phyloP scores from a whole-genome alignment of 2,329 filamentous ascomycete genomes.

The Corinectria fuckeliana region DNA sequence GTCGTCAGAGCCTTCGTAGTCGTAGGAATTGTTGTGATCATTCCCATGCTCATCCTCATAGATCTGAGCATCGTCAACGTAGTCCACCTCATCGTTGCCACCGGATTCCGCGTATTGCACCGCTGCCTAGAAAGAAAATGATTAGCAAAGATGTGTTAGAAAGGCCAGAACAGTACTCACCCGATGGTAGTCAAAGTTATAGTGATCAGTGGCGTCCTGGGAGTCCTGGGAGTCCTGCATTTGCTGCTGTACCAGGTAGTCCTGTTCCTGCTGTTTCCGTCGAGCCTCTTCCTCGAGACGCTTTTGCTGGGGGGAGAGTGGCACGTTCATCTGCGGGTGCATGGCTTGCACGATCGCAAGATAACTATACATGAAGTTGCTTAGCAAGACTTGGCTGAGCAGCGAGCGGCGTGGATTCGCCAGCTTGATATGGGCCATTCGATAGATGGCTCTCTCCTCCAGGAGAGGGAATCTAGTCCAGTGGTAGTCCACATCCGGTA shows the following conservation, averaged over 20 bases:
- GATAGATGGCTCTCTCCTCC: constrained; percentile 95
- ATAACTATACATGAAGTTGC: constrained; percentile 99
- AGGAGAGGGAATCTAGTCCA: constrained; percentile 96
- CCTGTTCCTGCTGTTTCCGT: constrained; percentile 57
- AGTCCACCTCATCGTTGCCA: constrained; percentile 53
- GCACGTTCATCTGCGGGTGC: constrained; percentile 94
- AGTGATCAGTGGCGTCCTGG: constrained; percentile 56
- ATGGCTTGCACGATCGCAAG: constrained; percentile 98
- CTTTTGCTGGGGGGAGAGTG: constrained; percentile 79
- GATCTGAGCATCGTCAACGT: constrained; percentile 59
- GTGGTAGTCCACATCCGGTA: constrained; percentile 91
- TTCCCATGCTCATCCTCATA: constrained; percentile 59
- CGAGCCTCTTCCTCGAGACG: constrained; percentile 62
- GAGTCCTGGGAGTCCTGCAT: constrained; percentile 52
- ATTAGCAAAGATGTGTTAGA: constrained; percentile 1
- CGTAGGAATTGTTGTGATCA: constrained; percentile 46
- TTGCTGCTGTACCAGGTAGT: constrained; percentile 55
- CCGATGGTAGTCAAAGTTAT: constrained; percentile 61
- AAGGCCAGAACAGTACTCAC: constrained; percentile 45
- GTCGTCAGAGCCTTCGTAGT: constrained; percentile 47
- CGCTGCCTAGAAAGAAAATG: constrained; percentile 43
- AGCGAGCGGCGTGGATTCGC: constrained; percentile 94
- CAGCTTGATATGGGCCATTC: constrained; percentile 98
- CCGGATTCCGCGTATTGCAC: constrained; percentile 55
- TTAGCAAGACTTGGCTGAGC: constrained; percentile 92